Percentiles rank a stretch among this genome's conserved stretches.
Conservation (phyloP, 1,139 yeast genomes). For the Geotrichum aggregatum region DNA sequence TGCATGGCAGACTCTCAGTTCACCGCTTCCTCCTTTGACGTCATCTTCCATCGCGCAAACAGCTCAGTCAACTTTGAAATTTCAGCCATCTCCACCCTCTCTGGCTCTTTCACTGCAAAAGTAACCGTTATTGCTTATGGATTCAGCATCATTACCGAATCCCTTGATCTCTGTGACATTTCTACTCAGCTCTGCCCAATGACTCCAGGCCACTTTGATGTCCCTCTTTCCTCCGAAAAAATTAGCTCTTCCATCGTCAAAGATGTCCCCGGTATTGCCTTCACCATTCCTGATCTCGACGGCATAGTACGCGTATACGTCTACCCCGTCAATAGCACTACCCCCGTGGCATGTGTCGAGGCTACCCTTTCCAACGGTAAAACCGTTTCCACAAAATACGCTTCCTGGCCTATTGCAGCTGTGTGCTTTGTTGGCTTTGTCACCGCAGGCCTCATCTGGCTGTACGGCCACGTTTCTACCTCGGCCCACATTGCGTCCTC, state of each 20-base stretch:
- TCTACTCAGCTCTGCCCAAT: slow-evolving; percentile 65
- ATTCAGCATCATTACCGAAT: slow-evolving; percentile 54
- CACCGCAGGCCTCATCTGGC: slow-evolving; percentile 81
- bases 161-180: slow-evolving; percentile 56
- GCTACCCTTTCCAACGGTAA: slow-evolving; percentile 83
- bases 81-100: slow-evolving; percentile 74
- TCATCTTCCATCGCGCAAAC: slow-evolving; percentile 63
- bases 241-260: slow-evolving; percentile 38
- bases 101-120: slow-evolving; percentile 66
- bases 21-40: slow-evolving; percentile 82
- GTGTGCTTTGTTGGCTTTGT: slow-evolving; percentile 81
- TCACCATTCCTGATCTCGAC: slow-evolving; percentile 88
- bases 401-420: slow-evolving; percentile 96
- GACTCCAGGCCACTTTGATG: slow-evolving; percentile 78
- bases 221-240: slow-evolving; percentile 46
- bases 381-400: slow-evolving; percentile 90
- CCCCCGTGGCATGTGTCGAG: slow-evolving; percentile 83
- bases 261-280: slow-evolving; percentile 76
- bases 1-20: slow-evolving; percentile 90
- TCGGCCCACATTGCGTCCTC: slow-evolving; percentile 97
- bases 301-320: slow-evolving; percentile 80
- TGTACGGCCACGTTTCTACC: slow-evolving; percentile 84
- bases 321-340: slow-evolving; percentile 25
- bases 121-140: slow-evolving; percentile 79
- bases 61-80: slow-evolving; percentile 60